A percentile compares a stretch with the other conserved stretches of the same genome.
Conservation (phyloP, 441 rosid species). For the Omphalea diandra region DNA sequence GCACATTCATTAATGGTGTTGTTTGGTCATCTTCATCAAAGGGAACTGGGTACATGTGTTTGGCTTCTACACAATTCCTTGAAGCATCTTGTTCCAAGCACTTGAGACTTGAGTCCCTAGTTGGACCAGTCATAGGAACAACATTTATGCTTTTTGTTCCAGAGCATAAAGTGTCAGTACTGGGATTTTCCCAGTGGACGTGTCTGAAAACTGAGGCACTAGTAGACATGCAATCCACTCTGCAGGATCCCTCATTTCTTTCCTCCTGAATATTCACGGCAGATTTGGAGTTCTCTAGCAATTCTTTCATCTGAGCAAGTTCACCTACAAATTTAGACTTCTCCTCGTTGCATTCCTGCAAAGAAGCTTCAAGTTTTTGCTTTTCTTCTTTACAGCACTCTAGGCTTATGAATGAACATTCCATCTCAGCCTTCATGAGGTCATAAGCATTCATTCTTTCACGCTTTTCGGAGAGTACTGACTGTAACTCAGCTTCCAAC, state of each 20-base stretch:
- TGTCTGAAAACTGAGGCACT: background rate
- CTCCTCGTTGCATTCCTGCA: constrained; percentile 64
- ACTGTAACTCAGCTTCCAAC: constrained; percentile 73
- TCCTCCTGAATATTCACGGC: constrained; percentile 29
- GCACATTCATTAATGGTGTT: constrained; percentile 23
- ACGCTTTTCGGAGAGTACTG: constrained; percentile 60
- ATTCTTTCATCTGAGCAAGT: constrained; percentile 48
- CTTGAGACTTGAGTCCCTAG: constrained; percentile 6
- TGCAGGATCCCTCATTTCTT: constrained; percentile 31
- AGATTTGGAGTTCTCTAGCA: constrained; percentile 40
- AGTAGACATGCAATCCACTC: constrained; percentile 26
- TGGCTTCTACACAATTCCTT: constrained; percentile 31
- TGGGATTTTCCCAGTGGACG: background rate
- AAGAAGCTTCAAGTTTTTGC: constrained; percentile 64
- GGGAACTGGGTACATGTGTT: constrained; percentile 25
- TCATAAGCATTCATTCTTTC: constrained; percentile 76
- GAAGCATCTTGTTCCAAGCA: constrained; percentile 23
- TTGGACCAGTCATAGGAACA: constrained; percentile 25
- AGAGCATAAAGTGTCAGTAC: background rate
- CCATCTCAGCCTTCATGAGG: constrained; percentile 90
- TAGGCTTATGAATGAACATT: constrained; percentile 90
- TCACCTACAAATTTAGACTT: constrained; percentile 57
- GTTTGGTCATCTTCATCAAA: constrained; percentile 28
- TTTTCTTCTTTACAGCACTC: constrained; percentile 99
- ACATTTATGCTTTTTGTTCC: constrained; percentile 22